phyloP scores from a whole-genome alignment of 305 asterid genomes.

The Fraxinus ornus region DNA sequence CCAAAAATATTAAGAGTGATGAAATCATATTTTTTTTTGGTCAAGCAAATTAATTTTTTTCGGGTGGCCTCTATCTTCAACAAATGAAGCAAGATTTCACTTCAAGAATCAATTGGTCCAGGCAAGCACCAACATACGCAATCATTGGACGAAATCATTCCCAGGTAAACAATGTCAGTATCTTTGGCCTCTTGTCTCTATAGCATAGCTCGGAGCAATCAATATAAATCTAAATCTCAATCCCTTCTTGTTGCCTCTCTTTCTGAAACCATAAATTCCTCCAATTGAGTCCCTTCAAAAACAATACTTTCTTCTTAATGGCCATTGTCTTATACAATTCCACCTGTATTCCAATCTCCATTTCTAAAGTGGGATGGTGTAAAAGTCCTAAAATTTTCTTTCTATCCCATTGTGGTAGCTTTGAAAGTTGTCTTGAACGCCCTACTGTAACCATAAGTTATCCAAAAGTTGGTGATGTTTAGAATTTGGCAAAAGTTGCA shows the following conservation, averaged over 20 bases:
- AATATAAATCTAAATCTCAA: background rate
- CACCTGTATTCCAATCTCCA: background rate
- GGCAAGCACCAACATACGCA: conserved; percentile 51
- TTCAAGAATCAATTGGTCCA: conserved; percentile 48
- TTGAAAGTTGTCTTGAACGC: conserved; percentile 20
- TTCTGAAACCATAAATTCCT: background rate
- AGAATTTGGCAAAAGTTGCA: background rate
- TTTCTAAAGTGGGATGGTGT: conserved; percentile 29
- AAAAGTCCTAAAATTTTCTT: conserved; percentile 16
- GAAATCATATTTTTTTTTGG: no score
- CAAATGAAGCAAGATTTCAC: conserved; percentile 33
- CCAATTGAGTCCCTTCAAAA: background rate
- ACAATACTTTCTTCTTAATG: background rate
- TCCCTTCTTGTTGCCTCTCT: background rate
- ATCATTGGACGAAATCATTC: conserved; percentile 26
- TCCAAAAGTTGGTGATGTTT: background rate
- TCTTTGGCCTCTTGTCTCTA: background rate
- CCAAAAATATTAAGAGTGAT: background rate
- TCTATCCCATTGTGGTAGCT: conserved; percentile 6
- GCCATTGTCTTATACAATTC: background rate
- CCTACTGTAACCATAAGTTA: background rate
- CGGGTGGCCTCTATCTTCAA: conserved; percentile 26
- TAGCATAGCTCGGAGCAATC: background rate
- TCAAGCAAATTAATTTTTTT: background rate
- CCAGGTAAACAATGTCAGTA: conserved; percentile 27